These are phyloP conservation scores for Colletotrichum tamarilloi DNA, from an alignment of 2,329 filamentous ascomycete species.

Conservation along the genomic window DNA sequence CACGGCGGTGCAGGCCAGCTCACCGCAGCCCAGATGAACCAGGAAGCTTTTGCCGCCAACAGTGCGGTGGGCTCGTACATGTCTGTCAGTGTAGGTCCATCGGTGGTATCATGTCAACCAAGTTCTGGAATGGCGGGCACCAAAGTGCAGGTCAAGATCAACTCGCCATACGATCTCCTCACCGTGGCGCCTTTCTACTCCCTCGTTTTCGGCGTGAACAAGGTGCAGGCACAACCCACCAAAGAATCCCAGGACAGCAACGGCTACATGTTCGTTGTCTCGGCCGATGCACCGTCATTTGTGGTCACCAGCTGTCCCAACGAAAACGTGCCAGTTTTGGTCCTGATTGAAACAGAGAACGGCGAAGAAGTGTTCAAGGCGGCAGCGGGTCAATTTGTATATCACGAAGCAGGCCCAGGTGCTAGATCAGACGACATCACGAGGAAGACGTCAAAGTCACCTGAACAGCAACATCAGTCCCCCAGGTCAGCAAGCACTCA, in stretches of 20 bases:
- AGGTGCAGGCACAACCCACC: conserved; percentile 71
- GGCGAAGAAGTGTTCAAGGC: conserved; percentile 65
- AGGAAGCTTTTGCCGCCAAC: conserved; percentile 69
- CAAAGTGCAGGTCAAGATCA: conserved; percentile 78
- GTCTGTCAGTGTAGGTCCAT: conserved; percentile 58
- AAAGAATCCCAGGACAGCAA: conserved; percentile 68
- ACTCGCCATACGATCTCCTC: conserved; percentile 78
- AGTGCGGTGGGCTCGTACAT: conserved; percentile 76
- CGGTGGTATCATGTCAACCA: conserved; percentile 78
- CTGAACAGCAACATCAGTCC: conserved; percentile 57
- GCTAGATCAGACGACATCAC: conserved; percentile 53
- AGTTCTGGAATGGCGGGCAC: conserved; percentile 75
- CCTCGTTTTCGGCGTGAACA: conserved; percentile 82
- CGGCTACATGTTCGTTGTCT: conserved; percentile 78
- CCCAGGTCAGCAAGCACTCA: conserved; percentile 42
- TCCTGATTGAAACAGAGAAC: conserved; percentile 62
- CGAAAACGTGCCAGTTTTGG: conserved; percentile 65
- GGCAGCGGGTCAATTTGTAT: conserved; percentile 59
- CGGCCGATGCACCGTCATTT: conserved; percentile 75
- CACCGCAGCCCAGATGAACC: conserved; percentile 61
- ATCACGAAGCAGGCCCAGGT: conserved; percentile 50
- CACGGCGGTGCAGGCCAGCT: conserved; percentile 56
- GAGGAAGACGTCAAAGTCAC: conserved; percentile 54
- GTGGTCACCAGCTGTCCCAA: conserved; percentile 61
- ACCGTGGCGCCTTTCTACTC: conserved; percentile 69